Conservation (phyloP, 768 basidiomycete species). For the Gloeostereum incarnatum region DNA sequence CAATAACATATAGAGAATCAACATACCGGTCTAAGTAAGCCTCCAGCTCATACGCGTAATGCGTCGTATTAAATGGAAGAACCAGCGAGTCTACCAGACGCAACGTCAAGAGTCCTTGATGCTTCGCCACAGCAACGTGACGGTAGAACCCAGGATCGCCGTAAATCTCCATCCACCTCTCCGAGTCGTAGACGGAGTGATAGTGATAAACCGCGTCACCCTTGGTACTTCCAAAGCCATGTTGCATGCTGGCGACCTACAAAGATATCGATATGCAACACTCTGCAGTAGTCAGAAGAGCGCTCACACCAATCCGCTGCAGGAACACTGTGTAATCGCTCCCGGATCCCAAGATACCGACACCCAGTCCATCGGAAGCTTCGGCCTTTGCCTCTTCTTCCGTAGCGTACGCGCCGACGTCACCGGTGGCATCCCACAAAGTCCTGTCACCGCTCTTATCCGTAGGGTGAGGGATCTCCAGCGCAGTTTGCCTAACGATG, state of each 20-base stretch:
- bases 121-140: slow-evolving; percentile 27
- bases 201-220: slow-evolving; percentile 50
- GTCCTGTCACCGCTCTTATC: slow-evolving; percentile 34
- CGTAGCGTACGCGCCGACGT: slow-evolving; percentile 25
- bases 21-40: slow-evolving; percentile 41
- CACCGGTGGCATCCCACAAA: slow-evolving; percentile 50
- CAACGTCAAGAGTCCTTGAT: slow-evolving; percentile 45
- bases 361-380: slow-evolving; percentile 25
- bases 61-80: slow-evolving; percentile 61
- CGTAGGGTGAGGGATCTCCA: slow-evolving; percentile 48
- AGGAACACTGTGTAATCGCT: slow-evolving; percentile 92
- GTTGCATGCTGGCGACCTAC: slow-evolving; percentile 13
- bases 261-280: slow-evolving; percentile 7
- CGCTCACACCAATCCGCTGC: slow-evolving; percentile 50
- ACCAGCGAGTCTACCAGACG: slow-evolving; percentile 44
- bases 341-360: slow-evolving; percentile 66
- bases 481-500: slow-evolving; percentile 42
- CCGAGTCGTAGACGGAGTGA: slow-evolving; percentile 49
- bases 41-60: slow-evolving; percentile 48
- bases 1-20: neutral
- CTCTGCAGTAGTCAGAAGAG: neutral
- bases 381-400: slow-evolving; percentile 19
- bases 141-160: slow-evolving; percentile 55
- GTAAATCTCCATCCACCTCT: slow-evolving; percentile 50
- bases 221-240: slow-evolving; percentile 8